Base-by-base conservation (phyloP, 106 monocot species). In the Allium fistulosum region DNA sequence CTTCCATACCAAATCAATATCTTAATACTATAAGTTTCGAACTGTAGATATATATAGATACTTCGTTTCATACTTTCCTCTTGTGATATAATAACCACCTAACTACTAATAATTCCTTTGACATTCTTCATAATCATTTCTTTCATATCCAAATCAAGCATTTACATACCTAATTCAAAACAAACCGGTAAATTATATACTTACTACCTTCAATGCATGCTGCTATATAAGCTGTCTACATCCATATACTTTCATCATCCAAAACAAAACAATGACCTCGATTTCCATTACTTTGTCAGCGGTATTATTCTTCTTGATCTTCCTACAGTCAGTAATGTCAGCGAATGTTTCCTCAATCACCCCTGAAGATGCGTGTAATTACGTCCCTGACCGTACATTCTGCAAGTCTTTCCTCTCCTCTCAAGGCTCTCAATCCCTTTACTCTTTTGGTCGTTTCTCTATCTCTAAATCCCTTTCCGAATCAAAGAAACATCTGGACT, bases 401-500 rank as follows among this genome's bases (percentile, higher is more conserved):
- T 82, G 82, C 71, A 71, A 62, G 10, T 61, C 71, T 11, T n/a
- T 82, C 26, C 74, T 82, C 26, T 73, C 77, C 5, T 60, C 55
- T 26, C 37, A 52, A 51, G 11, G 26, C 26, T 45, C 48, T 46
- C 66, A 57, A 11, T 74, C 70, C 61, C 69, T 86, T 59, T 82
- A 68, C 72, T 51, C 72, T 70, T 86, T 76, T 69, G 73, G 76
- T 59, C 86, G 81, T 62, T 79, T 79, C 66, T 82, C 73, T 9
- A 53, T 86, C 27, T 59, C 86, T 18, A 71, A 75, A 48, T 86
- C 86, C 50, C 69, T 82, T 7, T 46, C 72, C 15, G 51, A 67
- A n/a, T 63, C 86, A 11, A 2, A n/a, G 15, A 69, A 59, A 51
- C 79, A 73, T 48, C 65, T 67, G 13, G 51, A 49, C 9, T 17